Conservation (phyloP, 2,329 filamentous ascomycete genomes). For the Didymella arachidicola region DNA sequence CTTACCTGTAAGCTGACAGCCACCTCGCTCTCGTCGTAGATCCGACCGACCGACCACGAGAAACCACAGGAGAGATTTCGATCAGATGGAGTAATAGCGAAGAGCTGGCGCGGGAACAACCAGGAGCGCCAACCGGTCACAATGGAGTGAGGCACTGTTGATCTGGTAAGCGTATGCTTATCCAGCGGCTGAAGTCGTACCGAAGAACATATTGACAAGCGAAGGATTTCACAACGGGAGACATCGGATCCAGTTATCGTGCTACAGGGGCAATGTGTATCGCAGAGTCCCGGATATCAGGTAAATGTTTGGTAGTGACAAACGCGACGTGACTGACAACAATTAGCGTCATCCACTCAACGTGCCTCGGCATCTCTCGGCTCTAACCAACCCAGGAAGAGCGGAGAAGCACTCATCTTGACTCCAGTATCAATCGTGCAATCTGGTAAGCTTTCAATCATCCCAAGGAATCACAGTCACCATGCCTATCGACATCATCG, state of each 20-base stretch:
- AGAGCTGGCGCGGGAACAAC: neutral
- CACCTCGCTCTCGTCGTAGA: neutral
- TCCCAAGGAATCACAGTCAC: neutral
- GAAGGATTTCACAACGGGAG: neutral
- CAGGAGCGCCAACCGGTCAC: neutral
- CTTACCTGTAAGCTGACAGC: conserved; percentile 17
- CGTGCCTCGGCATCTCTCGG: conserved; percentile 40
- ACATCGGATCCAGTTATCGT: neutral
- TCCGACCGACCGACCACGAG: neutral
- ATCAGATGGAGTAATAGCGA: neutral
- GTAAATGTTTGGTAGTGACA: neutral
- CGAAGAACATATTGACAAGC: neutral
- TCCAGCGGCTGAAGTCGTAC: neutral
- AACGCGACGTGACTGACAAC: neutral
- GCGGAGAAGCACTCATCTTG: conserved; percentile 21
- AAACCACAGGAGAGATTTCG: neutral
- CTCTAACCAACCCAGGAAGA: conserved; percentile 16
- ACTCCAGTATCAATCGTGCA: neutral
- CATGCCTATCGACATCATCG: conserved; percentile 41
- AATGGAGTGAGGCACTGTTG: neutral
- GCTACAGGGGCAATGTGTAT: neutral
- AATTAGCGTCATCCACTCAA: conserved; percentile 5
- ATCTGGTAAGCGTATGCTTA: neutral
- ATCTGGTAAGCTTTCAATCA: neutral
- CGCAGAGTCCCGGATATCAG: neutral